These are phyloP conservation scores for Endotrypanum monterogeii DNA, from an alignment of 208 protist genomes.

Conservation along the genomic window DNA sequence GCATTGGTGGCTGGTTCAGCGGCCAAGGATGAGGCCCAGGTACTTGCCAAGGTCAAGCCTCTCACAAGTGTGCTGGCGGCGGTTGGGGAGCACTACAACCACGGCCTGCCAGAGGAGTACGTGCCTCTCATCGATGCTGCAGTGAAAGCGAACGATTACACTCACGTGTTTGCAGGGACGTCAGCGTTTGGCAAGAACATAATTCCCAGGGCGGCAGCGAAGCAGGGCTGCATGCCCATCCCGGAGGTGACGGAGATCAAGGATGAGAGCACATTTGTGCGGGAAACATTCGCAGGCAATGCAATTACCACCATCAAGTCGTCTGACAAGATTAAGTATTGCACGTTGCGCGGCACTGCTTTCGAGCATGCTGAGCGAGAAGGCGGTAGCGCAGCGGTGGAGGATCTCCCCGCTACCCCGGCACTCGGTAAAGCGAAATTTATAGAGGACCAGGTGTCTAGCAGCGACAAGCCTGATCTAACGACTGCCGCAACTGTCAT, in stretches of 20 bases:
- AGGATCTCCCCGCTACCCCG: constrained; percentile 41
- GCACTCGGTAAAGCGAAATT: constrained; percentile 46
- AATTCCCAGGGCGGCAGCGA: constrained; percentile 92
- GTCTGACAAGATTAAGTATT: constrained; percentile 90
- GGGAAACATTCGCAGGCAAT: constrained; percentile 98
- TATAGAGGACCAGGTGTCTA: constrained; percentile 52
- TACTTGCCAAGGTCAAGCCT: constrained; percentile 73
- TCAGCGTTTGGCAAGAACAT: constrained; percentile 96
- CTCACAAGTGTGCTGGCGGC: constrained; percentile 79
- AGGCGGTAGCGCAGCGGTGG: constrained; percentile 45
- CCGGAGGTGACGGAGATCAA: constrained; percentile 94
- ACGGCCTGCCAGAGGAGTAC: constrained; percentile 87
- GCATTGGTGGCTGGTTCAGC: constrained; percentile 79
- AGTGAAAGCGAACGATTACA: constrained; percentile 70
- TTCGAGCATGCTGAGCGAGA: constrained; percentile 66
- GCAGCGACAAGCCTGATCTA: constrained; percentile 94
- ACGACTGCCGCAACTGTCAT: constrained; percentile 91
- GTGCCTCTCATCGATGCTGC: constrained; percentile 59
- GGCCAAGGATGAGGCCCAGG: constrained; percentile 37
- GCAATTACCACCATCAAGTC: constrained; percentile 95
- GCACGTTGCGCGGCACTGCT: constrained; percentile 95
- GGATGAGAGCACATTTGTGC: constrained; percentile 94
- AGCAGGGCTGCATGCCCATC: constrained; percentile 90
- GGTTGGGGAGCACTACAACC: constrained; percentile 68
- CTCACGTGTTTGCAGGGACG: constrained; percentile 94